A percentile compares a stretch with the other conserved stretches of the same genome.
Evolutionary conservation across 345 rosid genomes (phyloP).

Genomic region (Euclidium syriacum): DNA sequence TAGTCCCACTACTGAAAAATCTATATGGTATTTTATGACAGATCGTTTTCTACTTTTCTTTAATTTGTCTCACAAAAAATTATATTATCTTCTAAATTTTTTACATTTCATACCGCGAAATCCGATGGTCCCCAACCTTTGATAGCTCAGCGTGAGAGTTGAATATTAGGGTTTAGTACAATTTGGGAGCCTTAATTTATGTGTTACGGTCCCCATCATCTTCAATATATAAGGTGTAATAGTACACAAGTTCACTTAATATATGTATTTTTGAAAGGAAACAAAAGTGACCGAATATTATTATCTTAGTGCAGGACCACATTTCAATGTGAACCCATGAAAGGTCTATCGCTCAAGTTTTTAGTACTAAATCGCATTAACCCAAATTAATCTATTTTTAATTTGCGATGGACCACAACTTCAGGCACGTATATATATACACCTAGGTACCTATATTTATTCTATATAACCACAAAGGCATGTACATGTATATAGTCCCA

Average conservation of each 20-base stretch:
- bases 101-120: not conserved
- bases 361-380: constrained; percentile 25
- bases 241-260: constrained; percentile 16
- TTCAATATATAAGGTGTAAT: constrained; percentile 21
- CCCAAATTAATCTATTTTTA: not conserved
- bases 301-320: constrained; percentile 14
- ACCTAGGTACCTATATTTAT: not conserved
- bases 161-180: constrained; percentile 33
- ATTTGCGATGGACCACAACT: constrained; percentile 12
- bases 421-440: not conserved
- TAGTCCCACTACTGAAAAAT: constrained; percentile 4
- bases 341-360: constrained; percentile 31
- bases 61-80: not conserved
- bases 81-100: not conserved
- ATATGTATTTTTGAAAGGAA: constrained; percentile 7
- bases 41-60: not conserved
- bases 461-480: not conserved
- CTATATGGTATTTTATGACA: not conserved
- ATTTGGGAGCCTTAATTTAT: constrained; percentile 28
- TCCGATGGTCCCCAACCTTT: constrained; percentile 31
- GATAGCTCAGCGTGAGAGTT: constrained; percentile 31
- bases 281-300: not conserved
- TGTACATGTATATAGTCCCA: not conserved
- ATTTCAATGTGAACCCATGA: constrained; percentile 27
- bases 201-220: constrained; percentile 30